A percentile compares a stretch with the other conserved stretches of the same genome.
Conservation (phyloP, 2,329 filamentous ascomycete genomes). For the Neophaeococcomyces mojaviensis region DNA sequence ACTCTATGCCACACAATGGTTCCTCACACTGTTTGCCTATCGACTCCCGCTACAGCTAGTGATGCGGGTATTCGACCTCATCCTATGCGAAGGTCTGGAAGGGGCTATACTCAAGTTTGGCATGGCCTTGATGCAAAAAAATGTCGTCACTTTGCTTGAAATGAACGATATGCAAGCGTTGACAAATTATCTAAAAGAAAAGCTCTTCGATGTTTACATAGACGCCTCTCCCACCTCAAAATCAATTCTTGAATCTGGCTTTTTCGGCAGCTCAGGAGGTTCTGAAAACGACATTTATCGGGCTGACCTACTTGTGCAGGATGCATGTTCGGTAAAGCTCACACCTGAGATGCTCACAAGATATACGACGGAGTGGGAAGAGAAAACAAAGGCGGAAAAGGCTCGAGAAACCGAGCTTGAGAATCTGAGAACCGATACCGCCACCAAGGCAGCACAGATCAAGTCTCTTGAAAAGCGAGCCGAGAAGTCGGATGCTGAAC, state of each 20-base stretch:
- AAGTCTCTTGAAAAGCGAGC: constrained; percentile 79
- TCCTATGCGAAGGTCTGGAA: constrained; percentile 84
- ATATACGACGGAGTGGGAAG: constrained; percentile 86
- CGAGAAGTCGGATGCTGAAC: constrained; percentile 81
- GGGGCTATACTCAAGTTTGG: constrained; percentile 87
- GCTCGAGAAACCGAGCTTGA: constrained; percentile 78
- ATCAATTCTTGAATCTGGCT: constrained; percentile 89
- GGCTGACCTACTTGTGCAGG: constrained; percentile 84
- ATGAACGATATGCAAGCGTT: constrained; percentile 90
- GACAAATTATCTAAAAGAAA: constrained; percentile 86
- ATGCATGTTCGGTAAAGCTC: constrained; percentile 82
- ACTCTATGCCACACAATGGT: constrained; percentile 97
- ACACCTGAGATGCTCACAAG: constrained; percentile 71
- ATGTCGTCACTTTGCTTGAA: constrained; percentile 64
- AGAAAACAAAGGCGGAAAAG: constrained; percentile 73
- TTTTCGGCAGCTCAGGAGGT: constrained; percentile 85
- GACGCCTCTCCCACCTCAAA: constrained; percentile 87
- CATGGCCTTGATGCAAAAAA: constrained; percentile 93
- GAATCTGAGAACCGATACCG: constrained; percentile 58
- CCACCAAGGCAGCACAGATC: constrained; percentile 64
- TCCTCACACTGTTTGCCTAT: constrained; percentile 96
- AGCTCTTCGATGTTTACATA: constrained; percentile 92
- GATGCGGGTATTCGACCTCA: constrained; percentile 90
- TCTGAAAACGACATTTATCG: constrained; percentile 93
- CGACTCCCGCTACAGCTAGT: constrained; percentile 94